Percentiles rank a stretch among this genome's conserved stretches.
phyloP scores from a whole-genome alignment of 2,329 filamentous ascomycete species.

The Pezicula carpinea region DNA sequence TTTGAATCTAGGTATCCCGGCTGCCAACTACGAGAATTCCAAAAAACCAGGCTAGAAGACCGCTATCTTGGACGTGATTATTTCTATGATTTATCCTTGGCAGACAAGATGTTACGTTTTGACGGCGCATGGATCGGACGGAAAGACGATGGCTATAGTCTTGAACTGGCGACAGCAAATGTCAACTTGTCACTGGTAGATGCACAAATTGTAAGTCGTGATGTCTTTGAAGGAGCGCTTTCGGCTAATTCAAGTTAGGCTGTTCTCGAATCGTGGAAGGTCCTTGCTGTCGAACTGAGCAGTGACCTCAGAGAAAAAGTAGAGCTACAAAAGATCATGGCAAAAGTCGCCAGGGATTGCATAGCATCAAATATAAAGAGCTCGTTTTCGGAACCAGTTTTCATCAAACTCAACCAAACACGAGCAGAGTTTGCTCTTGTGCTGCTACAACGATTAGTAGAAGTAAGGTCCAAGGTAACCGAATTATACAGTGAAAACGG shows the following conservation, averaged over 20 bases:
- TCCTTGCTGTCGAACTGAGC: constrained; percentile 78
- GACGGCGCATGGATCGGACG: constrained; percentile 73
- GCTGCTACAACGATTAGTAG: constrained; percentile 73
- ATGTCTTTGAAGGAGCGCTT: background rate
- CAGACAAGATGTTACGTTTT: constrained; percentile 69
- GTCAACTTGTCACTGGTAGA: constrained; percentile 88
- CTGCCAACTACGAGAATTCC: constrained; percentile 72
- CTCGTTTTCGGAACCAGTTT: constrained; percentile 74
- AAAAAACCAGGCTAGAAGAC: constrained; percentile 64
- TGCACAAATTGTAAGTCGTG: constrained; percentile 69
- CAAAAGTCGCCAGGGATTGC: constrained; percentile 72
- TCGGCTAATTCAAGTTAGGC: constrained; percentile 43
- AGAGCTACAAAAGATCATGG: constrained; percentile 25
- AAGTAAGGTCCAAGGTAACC: constrained; percentile 41
- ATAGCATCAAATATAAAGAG: constrained; percentile 70
- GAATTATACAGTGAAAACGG: constrained; percentile 35
- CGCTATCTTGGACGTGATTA: constrained; percentile 69
- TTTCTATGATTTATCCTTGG: constrained; percentile 78
- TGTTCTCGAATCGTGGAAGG: constrained; percentile 85
- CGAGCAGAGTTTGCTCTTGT: constrained; percentile 79
- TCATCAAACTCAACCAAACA: constrained; percentile 69
- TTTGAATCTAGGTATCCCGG: constrained; percentile 73
- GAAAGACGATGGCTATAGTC: constrained; percentile 67
- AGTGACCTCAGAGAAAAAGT: constrained; percentile 35
- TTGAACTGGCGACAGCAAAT: constrained; percentile 84